phyloP scores from a whole-genome alignment of 306 rosid species.

The Luffa acutangula region DNA sequence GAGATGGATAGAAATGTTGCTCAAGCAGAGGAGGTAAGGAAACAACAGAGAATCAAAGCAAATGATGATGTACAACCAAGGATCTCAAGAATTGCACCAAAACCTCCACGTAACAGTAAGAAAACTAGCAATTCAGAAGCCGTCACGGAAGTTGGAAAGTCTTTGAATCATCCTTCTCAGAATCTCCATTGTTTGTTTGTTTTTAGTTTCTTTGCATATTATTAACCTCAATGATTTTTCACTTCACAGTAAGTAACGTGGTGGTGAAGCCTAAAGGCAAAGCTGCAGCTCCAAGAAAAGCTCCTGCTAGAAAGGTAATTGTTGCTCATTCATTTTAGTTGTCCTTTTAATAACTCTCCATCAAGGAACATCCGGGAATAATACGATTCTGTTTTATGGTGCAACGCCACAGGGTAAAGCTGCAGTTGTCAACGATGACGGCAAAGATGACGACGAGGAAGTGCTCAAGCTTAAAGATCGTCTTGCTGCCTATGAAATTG shows the following conservation, averaged over 20 bases:
- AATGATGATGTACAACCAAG: conserved; percentile 18
- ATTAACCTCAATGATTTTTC: not conserved
- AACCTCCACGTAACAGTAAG: conserved; percentile 49
- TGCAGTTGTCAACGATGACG: conserved; percentile 20
- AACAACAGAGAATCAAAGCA: conserved; percentile 32
- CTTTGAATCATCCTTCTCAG: not conserved
- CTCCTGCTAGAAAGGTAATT: conserved; percentile 31
- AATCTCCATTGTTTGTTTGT: not conserved
- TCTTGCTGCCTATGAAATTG: conserved; percentile 80
- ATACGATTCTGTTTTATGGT: not conserved
- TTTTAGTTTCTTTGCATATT: not conserved
- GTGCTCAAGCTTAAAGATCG: conserved; percentile 76
- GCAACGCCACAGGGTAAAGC: conserved; percentile 25
- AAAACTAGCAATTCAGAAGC: conserved; percentile 40
- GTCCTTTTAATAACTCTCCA: not conserved
- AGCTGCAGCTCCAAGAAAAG: conserved; percentile 35
- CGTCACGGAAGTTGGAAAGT: conserved; percentile 52
- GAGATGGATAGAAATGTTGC: conserved; percentile 53
- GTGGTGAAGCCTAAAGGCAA: conserved; percentile 42
- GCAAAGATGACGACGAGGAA: conserved; percentile 30
- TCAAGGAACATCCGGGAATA: not conserved
- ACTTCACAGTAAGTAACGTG: conserved; percentile 37
- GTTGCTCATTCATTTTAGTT: not conserved
- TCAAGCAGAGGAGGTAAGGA: conserved; percentile 39
- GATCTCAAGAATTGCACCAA: conserved; percentile 33